Base-by-base conservation (phyloP, 108 stramenopile species). In the Mayamaea pseudoterrestris region DNA sequence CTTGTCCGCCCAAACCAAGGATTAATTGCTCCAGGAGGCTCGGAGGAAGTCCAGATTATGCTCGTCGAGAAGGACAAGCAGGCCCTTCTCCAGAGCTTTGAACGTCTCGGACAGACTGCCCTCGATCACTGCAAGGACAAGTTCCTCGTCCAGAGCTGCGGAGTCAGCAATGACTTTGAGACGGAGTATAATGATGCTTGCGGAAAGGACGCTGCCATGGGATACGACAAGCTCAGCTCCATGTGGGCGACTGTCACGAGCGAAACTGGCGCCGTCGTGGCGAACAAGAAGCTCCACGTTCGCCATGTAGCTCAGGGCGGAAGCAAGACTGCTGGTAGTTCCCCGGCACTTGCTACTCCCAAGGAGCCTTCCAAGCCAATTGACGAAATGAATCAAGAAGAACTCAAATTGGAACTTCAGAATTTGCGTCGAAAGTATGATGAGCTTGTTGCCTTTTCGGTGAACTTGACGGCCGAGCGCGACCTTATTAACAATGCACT, bases 1-100 rank as follows among this genome's bases (percentile, higher is more conserved):
- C 66, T 92, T 20, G 90, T 92, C 41, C 74, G 90, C 40, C 90
- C 90, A 30, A 92, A 92, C 58, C 90, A 92, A 63, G 90, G 90
- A 1, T 68, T 92, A 53, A 76, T 92, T 31, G 63, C 68, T 21
- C 90, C 85, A 13, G 72, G 72, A 23, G 63, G 66, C 11, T 62
- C 85, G 13, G 85, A 85, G 59, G 64, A 66, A 26, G 67, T 92
- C 26, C 68, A 73, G 21, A 92, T 92, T 57, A 53, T 92, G 35
- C 65, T 92, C 54, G 85, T 92, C 16, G 90, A 88, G 40, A 87
- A 87, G 59, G 90, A 92, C 45, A 80, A 87, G 51, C 68, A 85
- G 47, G 57, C 76, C 7, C 67, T 92, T 0, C 62, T 81, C 44
- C 83, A 83, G 27, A 74, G 80, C 34, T 92, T 68, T 58, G 85